Evolutionary conservation across 2,329 filamentous ascomycete genomes (phyloP).

Genomic region (Colletotrichum musae): DNA sequence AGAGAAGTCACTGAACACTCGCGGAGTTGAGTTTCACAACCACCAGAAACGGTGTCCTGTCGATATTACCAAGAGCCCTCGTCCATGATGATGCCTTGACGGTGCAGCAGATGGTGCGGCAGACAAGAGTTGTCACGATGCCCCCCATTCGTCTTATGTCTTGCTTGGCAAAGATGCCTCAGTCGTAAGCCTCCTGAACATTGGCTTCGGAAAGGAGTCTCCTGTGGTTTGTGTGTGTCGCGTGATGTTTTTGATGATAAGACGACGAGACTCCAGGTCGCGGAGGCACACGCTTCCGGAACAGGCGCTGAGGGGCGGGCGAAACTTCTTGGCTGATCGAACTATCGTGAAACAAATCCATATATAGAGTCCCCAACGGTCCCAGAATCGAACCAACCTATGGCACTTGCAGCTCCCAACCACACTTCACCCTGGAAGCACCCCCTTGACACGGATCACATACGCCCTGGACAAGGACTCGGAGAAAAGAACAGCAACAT

Average conservation of each 20-base stretch:
- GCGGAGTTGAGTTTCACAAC: too few species aligned
- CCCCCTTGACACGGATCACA: slow-evolving; percentile 11
- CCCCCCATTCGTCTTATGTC: too few species aligned
- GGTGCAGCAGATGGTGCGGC: too few species aligned
- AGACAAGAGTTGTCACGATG: too few species aligned
- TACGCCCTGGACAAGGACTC: neutral
- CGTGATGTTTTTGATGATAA: slow-evolving; percentile 5
- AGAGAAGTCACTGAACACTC: too few species aligned
- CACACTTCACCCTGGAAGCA: neutral
- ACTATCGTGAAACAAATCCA: slow-evolving; percentile 34
- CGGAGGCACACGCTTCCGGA: slow-evolving; percentile 6
- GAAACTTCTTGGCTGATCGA: slow-evolving; percentile 14
- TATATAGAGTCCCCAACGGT: slow-evolving; percentile 9
- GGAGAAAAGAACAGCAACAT: neutral
- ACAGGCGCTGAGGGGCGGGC: neutral
- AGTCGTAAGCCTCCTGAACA: neutral
- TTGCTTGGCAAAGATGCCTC: neutral
- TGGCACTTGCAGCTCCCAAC: slow-evolving; percentile 1
- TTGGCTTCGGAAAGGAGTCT: neutral
- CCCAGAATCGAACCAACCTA: slow-evolving; percentile 17
- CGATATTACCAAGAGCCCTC: too few species aligned
- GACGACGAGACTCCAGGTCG: slow-evolving; percentile 5
- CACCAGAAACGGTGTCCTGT: too few species aligned
- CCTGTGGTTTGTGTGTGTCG: neutral
- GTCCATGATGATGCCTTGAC: too few species aligned